Evolutionary conservation across 2,329 filamentous ascomycete genomes (phyloP), one percentile per base, ranked within the genome.

Genomic region (Beauveria medogensis): DNA sequence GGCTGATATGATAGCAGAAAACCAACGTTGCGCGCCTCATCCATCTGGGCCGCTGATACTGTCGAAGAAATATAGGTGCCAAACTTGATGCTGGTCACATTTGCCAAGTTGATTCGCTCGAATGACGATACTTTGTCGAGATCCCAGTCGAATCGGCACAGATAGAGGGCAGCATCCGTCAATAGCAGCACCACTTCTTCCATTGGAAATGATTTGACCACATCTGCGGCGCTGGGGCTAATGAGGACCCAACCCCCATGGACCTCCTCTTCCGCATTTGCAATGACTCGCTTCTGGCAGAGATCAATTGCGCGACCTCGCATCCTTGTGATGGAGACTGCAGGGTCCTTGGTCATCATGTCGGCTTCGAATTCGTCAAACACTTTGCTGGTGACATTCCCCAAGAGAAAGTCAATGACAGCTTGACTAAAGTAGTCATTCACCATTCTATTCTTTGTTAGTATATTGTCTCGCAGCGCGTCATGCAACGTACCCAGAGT

Each of bases 371-470:
- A 99, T 66, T 99, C 94, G 61, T 93, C 90, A 70, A 97, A 97
- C 3, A 96, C 89, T 18, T 86, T 80, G 1, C 87, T 87, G 0
- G 88, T 91, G 12, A 95, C 90, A 66, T 94, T 94, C 22, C 94
- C 94, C 0, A 97, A 83, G 4, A 96, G 82, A 70, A 94, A 97
- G 72, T 99, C 94, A 65, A 99, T 96, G 55, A 90, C 91, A 0
- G 92, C 90, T 72, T 99, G 94, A 24, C 92, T 89, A 74, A 97
- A 97, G 73, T 96, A 97, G 74, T 99, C 94, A 67, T 96, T 96
- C 65, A 99, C 92, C 74, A 97, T 94, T 66, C 96, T 97, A 70
- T 82, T 1, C 0, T 58, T 28, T n/a, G 26, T 65, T 37, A 65
- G 61, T 41, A 46, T 18, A 20, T 22, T 34, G 34, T 12, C 24